Base-by-base conservation (phyloP, 2,329 filamentous ascomycete species). In the Aspergillus aculeatinus region DNA sequence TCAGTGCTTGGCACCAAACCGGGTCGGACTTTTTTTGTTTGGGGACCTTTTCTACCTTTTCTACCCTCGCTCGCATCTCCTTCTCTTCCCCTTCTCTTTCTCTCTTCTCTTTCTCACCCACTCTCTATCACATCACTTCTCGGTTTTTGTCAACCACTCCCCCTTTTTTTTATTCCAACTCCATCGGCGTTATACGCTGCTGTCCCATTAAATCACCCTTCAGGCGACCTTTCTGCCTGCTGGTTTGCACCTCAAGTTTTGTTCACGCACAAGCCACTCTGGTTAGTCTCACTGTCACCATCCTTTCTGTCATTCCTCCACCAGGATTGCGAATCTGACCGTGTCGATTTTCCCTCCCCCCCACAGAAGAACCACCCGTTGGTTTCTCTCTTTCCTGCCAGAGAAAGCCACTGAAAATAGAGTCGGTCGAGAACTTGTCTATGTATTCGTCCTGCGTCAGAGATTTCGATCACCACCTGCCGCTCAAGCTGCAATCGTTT, bases 401-500 rank as follows among this genome's bases (percentile, higher is more conserved):
- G 74, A 74, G 72, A 75, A 73, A 75, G 69, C 71, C 70, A 69
- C 67, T 67, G 60, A 70, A 68, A 66, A 66, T 67, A 66, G 64
- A 67, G 65, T 68, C 65, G 63, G 51, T 68, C 65, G 76, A 73
- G 70, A 72, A 76, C 70, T 82, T 89, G 92, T 96, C 90, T 96
- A 96, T 96, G 92, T 96, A 96, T 96, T 92, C 92, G 91, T 89
- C 91, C 91, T 89, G 90, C 88, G 86, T 86, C 87, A 87, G 90
- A 90, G 88, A 92, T 88, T 92, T 91, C 88, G 91, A 89, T 91
- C 89, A 94, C 89, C 88, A 89, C 83, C 88, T 89, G 86, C 91
- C 91, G 85, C 87, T 91, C 85, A 91, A 92, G 90, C 91, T 96
- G 90, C 92, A 93, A 87, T 85, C 89, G 86, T 96, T 96, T 91